phyloP scores from a whole-genome alignment of 2,329 filamentous ascomycete species.

The Botrytis tulipae region DNA sequence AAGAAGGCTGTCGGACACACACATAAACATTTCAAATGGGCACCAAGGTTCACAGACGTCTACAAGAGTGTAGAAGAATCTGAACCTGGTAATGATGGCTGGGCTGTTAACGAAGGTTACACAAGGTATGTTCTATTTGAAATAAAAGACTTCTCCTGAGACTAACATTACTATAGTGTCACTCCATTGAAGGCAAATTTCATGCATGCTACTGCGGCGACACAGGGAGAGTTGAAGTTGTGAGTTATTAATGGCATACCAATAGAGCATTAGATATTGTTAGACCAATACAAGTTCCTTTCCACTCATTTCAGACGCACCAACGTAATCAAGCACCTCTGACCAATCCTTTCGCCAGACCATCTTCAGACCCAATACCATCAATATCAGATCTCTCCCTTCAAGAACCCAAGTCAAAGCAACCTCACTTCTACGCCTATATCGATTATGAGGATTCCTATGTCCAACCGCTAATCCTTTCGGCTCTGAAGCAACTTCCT shows the following conservation, averaged over 20 bases:
- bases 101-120: conserved; percentile 82
- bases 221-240: conserved; percentile 74
- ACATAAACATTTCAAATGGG: conserved; percentile 94
- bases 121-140: conserved; percentile 62
- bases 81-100: conserved; percentile 83
- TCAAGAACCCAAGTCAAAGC: conserved; percentile 28
- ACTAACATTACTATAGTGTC: conserved; percentile 55
- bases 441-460: conserved; percentile 86
- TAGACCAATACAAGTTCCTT: conserved; percentile 36
- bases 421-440: conserved; percentile 62
- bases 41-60: conserved; percentile 81
- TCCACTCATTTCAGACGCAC: neutral
- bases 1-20: conserved; percentile 49
- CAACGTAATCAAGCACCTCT: conserved; percentile 19
- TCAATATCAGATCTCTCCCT: conserved; percentile 27
- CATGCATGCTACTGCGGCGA: conserved; percentile 67
- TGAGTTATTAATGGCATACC: conserved; percentile 54
- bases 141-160: conserved; percentile 23
- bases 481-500: conserved; percentile 66
- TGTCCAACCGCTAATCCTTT: conserved; percentile 79
- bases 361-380: conserved; percentile 24
- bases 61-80: conserved; percentile 81
- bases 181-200: conserved; percentile 93
- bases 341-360: conserved; percentile 20
- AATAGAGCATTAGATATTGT: conserved; percentile 37